Conservation (phyloP, 306 rosid genomes). For the Fragaria ananassa region DNA sequence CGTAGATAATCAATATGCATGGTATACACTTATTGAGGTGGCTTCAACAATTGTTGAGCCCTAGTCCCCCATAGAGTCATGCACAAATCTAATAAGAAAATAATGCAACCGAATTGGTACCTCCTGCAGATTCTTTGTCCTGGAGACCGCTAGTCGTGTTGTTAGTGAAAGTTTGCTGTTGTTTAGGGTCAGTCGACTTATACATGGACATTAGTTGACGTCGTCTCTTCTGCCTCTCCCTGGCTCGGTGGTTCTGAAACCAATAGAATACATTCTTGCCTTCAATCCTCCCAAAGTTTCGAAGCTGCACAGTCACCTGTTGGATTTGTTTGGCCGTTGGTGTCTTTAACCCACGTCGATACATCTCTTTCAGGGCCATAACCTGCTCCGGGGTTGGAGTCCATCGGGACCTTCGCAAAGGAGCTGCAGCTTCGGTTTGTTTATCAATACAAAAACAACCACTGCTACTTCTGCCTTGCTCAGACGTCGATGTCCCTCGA, state of each 20-base stretch:
- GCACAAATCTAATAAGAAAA: neutral
- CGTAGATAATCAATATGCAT: neutral
- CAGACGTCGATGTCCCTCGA: neutral
- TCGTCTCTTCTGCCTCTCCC: constrained; percentile 62
- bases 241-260: constrained; percentile 80
- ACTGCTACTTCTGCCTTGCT: neutral
- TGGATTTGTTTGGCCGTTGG: constrained; percentile 70
- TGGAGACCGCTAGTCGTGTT: neutral
- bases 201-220: constrained; percentile 34
- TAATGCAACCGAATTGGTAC: neutral
- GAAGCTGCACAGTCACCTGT: constrained; percentile 51
- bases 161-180: neutral
- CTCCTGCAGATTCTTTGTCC: neutral
- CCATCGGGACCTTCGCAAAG: constrained; percentile 53
- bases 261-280: constrained; percentile 82
- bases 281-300: constrained; percentile 66
- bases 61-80: neutral
- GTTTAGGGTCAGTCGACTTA: neutral
- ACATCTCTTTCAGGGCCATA: constrained; percentile 53
- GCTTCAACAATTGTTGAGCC: neutral
- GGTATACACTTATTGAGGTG: neutral
- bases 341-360: constrained; percentile 52
- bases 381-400: constrained; percentile 69
- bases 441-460: neutral
- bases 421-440: neutral